A percentile compares a stretch with the other conserved stretches of the same genome.
Evolutionary conservation across 1,284 basidiomycete genomes (phyloP).

Genomic region (Singerocomus inundabilis): DNA sequence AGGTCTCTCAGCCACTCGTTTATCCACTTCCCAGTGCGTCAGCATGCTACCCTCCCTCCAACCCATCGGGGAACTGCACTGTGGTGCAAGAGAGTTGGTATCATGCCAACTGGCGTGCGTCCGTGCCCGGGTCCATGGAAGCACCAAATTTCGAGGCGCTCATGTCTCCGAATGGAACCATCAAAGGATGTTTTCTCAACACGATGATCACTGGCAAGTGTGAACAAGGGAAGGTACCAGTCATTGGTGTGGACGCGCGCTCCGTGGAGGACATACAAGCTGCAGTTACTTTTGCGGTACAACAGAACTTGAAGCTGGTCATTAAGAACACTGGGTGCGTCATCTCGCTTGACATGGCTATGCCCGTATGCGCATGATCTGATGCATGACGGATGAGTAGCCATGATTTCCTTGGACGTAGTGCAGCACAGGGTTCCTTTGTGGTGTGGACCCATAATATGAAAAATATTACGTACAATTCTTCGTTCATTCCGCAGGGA

Average conservation of each 20-base stretch:
- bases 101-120: conserved; percentile 40
- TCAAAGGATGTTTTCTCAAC: conserved; percentile 43
- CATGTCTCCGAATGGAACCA: conserved; percentile 39
- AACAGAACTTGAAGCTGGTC: conserved; percentile 41
- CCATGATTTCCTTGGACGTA: conserved; percentile 41
- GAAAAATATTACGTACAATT: conserved; percentile 35
- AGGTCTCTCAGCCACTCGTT: conserved; percentile 33
- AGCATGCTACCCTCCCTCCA: too few species aligned
- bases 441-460: too few species aligned
- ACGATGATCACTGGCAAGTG: conserved; percentile 39
- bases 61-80: too few species aligned
- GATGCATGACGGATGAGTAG: too few species aligned
- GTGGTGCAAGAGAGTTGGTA: conserved; percentile 29
- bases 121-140: conserved; percentile 42
- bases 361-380: too few species aligned
- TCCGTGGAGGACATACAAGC: conserved; percentile 38
- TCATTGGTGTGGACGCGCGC: conserved; percentile 43
- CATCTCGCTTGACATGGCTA: too few species aligned
- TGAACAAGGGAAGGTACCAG: conserved; percentile 42
- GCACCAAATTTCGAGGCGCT: conserved; percentile 41
- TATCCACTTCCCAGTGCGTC: too few species aligned
- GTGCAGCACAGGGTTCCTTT: conserved; percentile 37
- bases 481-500: conserved; percentile 35
- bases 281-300: conserved; percentile 25
- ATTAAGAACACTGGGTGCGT: conserved; percentile 48